These are phyloP conservation scores for Apiotrichum domesticum DNA, from an alignment of 1,284 basidiomycete genomes.

Conservation along the genomic window DNA sequence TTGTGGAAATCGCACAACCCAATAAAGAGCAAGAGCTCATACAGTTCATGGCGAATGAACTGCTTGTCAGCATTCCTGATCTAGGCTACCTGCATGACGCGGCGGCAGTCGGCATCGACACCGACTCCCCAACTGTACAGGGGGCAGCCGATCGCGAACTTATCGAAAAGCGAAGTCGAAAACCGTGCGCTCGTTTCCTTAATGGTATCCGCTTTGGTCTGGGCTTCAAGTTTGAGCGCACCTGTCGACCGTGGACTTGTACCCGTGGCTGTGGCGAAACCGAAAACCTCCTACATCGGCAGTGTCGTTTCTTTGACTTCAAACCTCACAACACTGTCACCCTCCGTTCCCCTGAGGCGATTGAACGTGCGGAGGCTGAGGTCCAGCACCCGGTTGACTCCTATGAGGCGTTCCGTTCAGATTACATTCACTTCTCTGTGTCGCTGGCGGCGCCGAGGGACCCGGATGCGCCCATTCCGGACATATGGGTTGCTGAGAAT, in stretches of 20 bases:
- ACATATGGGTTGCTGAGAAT: conserved; percentile 26
- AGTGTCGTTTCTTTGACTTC: conserved; percentile 77
- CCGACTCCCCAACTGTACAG: not conserved
- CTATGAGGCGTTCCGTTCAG: conserved; percentile 81
- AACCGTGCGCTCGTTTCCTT: conserved; percentile 71
- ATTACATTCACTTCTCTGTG: conserved; percentile 88
- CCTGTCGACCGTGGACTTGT: conserved; percentile 70
- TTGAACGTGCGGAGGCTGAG: conserved; percentile 37
- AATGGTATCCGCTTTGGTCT: conserved; percentile 90
- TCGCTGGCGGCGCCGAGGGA: conserved; percentile 65
- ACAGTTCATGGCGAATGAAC: conserved; percentile 74
- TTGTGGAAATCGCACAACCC: conserved; percentile 64
- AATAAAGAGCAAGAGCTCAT: conserved; percentile 74
- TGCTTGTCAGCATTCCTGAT: conserved; percentile 75
- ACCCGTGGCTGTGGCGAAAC: conserved; percentile 54
- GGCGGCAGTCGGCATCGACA: conserved; percentile 46
- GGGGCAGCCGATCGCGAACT: not conserved
- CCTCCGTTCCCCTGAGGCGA: conserved; percentile 53
- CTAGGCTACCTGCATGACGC: conserved; percentile 50
- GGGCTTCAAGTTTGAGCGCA: conserved; percentile 75
- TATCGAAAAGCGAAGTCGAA: conserved; percentile 32
- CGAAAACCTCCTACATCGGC: conserved; percentile 60
- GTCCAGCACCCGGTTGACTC: conserved; percentile 60
- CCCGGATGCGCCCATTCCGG: conserved; percentile 7
- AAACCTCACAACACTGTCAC: conserved; percentile 74